A percentile compares a stretch with the other conserved stretches of the same genome.
phyloP scores from a whole-genome alignment of 768 basidiomycete species.

The Mycena pura region DNA sequence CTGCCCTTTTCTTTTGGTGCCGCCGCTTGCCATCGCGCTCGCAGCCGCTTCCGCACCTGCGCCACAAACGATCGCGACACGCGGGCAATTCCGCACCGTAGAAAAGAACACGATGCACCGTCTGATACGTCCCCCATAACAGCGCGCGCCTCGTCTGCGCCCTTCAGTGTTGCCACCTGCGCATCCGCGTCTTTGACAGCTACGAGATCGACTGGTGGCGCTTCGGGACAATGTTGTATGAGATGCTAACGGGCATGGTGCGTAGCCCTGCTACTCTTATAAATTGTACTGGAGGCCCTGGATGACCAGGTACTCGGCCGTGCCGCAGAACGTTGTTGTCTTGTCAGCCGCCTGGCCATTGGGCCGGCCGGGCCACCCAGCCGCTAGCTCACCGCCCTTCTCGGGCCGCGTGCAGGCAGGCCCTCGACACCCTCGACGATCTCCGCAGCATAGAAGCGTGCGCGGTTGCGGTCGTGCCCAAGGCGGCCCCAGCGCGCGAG shows the following conservation, averaged over 20 bases:
- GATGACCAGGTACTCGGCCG: conserved; percentile 84
- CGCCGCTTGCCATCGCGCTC: too few species aligned
- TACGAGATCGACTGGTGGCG: conserved; percentile 99
- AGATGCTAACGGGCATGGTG: conserved; percentile 96
- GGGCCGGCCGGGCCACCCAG: conserved; percentile 62
- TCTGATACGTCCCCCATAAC: too few species aligned
- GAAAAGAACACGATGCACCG: too few species aligned
- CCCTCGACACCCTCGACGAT: conserved; percentile 96
- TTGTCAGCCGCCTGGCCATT: conserved; percentile 56
- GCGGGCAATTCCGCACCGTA: too few species aligned
- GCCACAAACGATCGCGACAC: too few species aligned
- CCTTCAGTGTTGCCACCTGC: too few species aligned
- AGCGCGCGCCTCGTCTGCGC: too few species aligned
- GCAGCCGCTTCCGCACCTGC: too few species aligned
- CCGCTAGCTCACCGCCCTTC: conserved; percentile 54
- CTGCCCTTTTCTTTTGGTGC: too few species aligned
- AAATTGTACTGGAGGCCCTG: too few species aligned
- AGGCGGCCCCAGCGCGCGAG: conserved; percentile 93
- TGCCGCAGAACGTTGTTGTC: conserved; percentile 92
- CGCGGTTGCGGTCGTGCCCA: conserved; percentile 89
- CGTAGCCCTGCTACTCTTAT: too few species aligned
- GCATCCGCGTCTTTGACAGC: too few species aligned
- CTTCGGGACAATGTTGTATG: conserved; percentile 96
- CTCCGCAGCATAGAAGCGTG: conserved; percentile 98
- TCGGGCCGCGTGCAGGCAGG: conserved; percentile 87